Percentiles rank a stretch among this genome's conserved stretches.
phyloP scores from a whole-genome alignment of 805 yeast genomes.

The Candida boidinii region DNA sequence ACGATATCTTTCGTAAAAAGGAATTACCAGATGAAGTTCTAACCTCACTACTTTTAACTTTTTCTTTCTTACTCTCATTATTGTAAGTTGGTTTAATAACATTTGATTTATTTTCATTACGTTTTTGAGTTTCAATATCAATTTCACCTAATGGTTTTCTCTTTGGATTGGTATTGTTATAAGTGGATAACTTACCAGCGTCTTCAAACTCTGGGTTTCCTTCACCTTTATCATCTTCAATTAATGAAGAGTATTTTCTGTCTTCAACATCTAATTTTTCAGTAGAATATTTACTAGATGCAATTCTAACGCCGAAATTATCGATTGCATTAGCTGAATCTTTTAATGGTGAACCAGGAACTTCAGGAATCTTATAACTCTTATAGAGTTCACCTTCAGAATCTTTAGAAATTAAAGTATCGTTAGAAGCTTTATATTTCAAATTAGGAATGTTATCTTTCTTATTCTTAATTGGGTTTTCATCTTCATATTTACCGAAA shows the following conservation, averaged over 20 bases:
- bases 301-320: too few relatives aligned
- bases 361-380: slow-evolving; percentile 40
- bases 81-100: slow-evolving; percentile 1
- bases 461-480: background rate
- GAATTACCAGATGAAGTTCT: slow-evolving; percentile 20
- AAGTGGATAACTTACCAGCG: background rate
- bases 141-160: slow-evolving; percentile 19
- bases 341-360: slow-evolving; percentile 29
- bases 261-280: too few relatives aligned
- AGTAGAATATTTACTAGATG: too few relatives aligned
- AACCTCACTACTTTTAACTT: slow-evolving; percentile 9
- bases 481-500: too few relatives aligned
- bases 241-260: too few relatives aligned
- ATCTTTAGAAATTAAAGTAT: slow-evolving; percentile 33
- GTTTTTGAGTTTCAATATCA: slow-evolving; percentile 4
- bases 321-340: too few relatives aligned
- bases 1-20: slow-evolving; percentile 41
- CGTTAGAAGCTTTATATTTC: slow-evolving; percentile 22
- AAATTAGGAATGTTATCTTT: slow-evolving; percentile 13
- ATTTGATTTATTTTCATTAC: slow-evolving; percentile 2
- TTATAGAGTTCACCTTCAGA: slow-evolving; percentile 33
- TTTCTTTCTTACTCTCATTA: slow-evolving; percentile 7
- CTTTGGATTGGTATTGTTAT: slow-evolving; percentile 6
- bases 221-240: slow-evolving; percentile 1
- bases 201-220: slow-evolving; percentile 10